A percentile compares a stretch with the other conserved stretches of the same genome.
These are phyloP conservation scores for Xylaria sp. DNA, from an alignment of 2,329 filamentous ascomycete species.

Conservation along the genomic window DNA sequence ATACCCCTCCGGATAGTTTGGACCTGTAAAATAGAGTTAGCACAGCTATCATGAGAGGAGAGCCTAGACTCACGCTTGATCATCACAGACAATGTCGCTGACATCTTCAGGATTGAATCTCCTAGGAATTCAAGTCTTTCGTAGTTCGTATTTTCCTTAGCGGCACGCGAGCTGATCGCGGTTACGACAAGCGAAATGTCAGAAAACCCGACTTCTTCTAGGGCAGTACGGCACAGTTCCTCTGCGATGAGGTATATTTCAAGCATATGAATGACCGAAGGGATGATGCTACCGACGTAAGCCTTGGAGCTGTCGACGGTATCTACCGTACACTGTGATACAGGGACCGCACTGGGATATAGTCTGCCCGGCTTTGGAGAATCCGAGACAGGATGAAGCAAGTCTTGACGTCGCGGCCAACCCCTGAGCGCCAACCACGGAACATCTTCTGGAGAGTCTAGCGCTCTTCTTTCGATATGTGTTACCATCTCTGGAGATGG, in stretches of 20 bases:
- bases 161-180: constrained; percentile 71
- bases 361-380: constrained; percentile 43
- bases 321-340: constrained; percentile 56
- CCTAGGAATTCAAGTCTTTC: constrained; percentile 87
- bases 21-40: constrained; percentile 51
- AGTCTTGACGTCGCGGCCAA: constrained; percentile 63
- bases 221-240: constrained; percentile 60
- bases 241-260: constrained; percentile 68
- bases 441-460: constrained; percentile 48
- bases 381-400: constrained; percentile 53
- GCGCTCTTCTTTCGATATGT: constrained; percentile 44
- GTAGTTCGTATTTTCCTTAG: constrained; percentile 70
- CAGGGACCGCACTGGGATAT: constrained; percentile 53
- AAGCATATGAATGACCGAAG: constrained; percentile 73
- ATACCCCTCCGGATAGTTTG: constrained; percentile 76
- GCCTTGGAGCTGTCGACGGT: constrained; percentile 50
- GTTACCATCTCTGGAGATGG: constrained; percentile 50
- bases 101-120: constrained; percentile 81
- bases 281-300: constrained; percentile 67
- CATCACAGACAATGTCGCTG: constrained; percentile 68
- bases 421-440: constrained; percentile 55
- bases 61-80: constrained; percentile 51
- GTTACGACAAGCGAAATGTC: constrained; percentile 63
- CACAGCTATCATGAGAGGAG: background rate
- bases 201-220: constrained; percentile 59